Evolutionary conservation across 2,329 filamentous ascomycete species (phyloP), one percentile per base, ranked within the genome.

Genomic region (Onygena corvina): DNA sequence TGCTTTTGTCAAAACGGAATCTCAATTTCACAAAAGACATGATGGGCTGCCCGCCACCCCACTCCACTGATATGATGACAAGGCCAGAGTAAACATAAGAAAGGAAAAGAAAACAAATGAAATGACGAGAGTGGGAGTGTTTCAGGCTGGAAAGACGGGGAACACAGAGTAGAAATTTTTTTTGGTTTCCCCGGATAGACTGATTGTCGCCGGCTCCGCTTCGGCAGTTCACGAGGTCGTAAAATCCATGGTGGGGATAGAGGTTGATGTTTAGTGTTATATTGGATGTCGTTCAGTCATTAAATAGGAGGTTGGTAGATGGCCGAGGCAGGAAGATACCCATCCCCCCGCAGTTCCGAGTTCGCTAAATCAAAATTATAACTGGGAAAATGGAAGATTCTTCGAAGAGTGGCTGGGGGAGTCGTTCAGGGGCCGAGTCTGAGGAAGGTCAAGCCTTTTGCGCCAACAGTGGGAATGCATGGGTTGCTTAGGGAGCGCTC

Each of bases 401-500:
- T 44, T 48, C 38, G 30, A 11, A 23, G 18, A 21, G 34, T 20
- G 25, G 38, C 12, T 18, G 44, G 40, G n/a, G n/a, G n/a, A n/a
- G 12, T 9, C n/a, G 12, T 51, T 54, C 31, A 56, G 36, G 47
- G 48, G 7, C 54, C 52, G 23, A 56, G 50, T 44, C 46, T 50
- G n/a, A 56, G 50, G 50, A 56, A 56, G 16, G 38, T 27, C 2
- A 54, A 21, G 30, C 47, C 12, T n/a, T 40, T 50, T 7, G 30
- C 49, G 21, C 34, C 50, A 8, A 40, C 34, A 14, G 30, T 31
- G 30, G 52, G 38, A 35, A 44, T 51, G 36, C 48, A 52, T 5
- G 47, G 46, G 23, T 52, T 49, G 47, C 52, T 56, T 21, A 27
- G 14, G 12, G 54, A 56, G 16, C 54, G 54, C 30, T 53, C 47